phyloP scores from a whole-genome alignment of 2,329 filamentous ascomycete genomes.

The Calycina herbarum region DNA sequence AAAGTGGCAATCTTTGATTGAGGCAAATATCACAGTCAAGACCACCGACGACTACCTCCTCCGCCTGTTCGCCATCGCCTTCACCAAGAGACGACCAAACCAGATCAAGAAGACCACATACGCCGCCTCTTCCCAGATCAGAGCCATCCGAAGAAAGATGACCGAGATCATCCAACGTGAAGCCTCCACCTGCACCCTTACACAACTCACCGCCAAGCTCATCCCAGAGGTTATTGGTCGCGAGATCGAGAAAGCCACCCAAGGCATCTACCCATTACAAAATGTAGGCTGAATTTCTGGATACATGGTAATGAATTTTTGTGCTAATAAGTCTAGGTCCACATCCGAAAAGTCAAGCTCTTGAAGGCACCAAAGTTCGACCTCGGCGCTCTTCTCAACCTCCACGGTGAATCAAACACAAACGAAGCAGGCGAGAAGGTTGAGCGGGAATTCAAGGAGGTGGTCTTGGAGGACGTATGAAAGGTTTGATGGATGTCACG shows the following conservation, averaged over 20 bases:
- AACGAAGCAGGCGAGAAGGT: slow-evolving; percentile 98
- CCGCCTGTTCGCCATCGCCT: slow-evolving; percentile 97
- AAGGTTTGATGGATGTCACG: slow-evolving; percentile 33
- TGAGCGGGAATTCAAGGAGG: slow-evolving; percentile 99
- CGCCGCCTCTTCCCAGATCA: slow-evolving; percentile 94
- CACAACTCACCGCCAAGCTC: slow-evolving; percentile 96
- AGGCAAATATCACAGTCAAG: slow-evolving; percentile 99
- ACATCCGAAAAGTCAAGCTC: slow-evolving; percentile 99
- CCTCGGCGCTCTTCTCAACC: slow-evolving; percentile 89
- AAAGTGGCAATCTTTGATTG: slow-evolving; percentile 99
- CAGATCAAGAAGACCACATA: slow-evolving; percentile 99
- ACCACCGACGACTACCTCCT: slow-evolving; percentile 99
- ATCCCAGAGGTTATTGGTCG: slow-evolving; percentile 99
- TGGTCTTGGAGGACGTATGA: slow-evolving; percentile 92
- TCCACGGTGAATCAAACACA: slow-evolving; percentile 95
- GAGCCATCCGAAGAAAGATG: slow-evolving; percentile 99
- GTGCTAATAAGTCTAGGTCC: slow-evolving; percentile 67
- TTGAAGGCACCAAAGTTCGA: slow-evolving; percentile 99
- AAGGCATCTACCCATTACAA: slow-evolving; percentile 99
- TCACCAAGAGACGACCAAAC: slow-evolving; percentile 98
- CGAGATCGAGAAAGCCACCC: slow-evolving; percentile 99
- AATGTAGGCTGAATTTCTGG: slow-evolving; percentile 62
- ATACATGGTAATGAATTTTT: slow-evolving; percentile 8
- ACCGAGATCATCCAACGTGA: slow-evolving; percentile 97
- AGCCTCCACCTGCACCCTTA: slow-evolving; percentile 89